phyloP scores from a whole-genome alignment of 495 filamentous ascomycete genomes.

The Neurospora sp. region DNA sequence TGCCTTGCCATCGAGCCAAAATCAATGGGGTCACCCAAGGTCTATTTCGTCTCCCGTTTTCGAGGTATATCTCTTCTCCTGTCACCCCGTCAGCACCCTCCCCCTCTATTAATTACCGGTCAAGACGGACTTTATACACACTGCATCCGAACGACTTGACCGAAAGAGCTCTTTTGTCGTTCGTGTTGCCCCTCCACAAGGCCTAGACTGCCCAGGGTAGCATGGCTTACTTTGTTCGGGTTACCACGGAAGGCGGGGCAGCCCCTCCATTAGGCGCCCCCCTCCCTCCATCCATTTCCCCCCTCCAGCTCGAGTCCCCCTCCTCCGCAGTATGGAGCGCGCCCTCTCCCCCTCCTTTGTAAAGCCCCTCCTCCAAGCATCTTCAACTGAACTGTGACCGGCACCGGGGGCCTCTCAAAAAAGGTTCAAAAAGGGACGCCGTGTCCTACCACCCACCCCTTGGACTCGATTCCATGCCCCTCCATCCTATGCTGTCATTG shows the following conservation, averaged over 20 bases:
- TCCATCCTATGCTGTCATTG: slow-evolving; percentile 11
- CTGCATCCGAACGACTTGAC: not conserved
- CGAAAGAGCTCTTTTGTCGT: not conserved
- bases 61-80: not conserved
- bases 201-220: not conserved
- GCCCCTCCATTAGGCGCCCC: not conserved
- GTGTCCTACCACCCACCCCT: not conserved
- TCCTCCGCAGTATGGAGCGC: not conserved
- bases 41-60: not conserved
- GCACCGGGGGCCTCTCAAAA: not conserved
- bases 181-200: not conserved
- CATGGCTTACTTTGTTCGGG: not conserved
- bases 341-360: not conserved
- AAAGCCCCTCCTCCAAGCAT: not conserved
- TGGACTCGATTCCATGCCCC: not conserved
- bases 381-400: not conserved
- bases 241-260: not conserved
- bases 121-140: not conserved
- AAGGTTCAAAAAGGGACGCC: not conserved
- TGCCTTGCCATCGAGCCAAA: not conserved
- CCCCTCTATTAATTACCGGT: not conserved
- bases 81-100: not conserved
- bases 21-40: not conserved
- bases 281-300: not conserved
- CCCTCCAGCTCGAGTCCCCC: not conserved